Conservation (phyloP, 2,329 filamentous ascomycete genomes). For the Rutstroemia sydowiana region DNA sequence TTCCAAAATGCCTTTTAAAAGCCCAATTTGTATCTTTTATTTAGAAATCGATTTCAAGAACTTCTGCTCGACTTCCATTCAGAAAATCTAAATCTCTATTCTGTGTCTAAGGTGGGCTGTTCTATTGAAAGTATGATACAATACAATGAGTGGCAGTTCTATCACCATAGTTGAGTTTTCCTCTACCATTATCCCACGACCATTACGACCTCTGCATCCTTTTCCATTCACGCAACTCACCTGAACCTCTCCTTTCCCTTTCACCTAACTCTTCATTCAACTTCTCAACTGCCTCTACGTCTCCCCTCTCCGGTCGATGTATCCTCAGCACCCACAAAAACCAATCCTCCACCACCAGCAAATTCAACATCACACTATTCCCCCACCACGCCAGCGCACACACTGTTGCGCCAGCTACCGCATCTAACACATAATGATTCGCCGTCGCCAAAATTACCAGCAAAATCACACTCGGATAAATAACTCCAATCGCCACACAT, state of each 20-base stretch:
- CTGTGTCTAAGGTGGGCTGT: too few relatives aligned
- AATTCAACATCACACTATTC: constrained; percentile 46
- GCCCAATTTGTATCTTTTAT: too few relatives aligned
- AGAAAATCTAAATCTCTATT: too few relatives aligned
- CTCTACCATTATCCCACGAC: neutral
- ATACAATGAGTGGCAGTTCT: too few relatives aligned
- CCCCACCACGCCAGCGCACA: constrained; percentile 51
- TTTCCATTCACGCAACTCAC: neutral
- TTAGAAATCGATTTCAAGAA: too few relatives aligned
- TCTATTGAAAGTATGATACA: too few relatives aligned
- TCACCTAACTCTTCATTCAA: neutral
- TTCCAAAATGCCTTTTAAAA: too few relatives aligned
- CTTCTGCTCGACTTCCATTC: too few relatives aligned
- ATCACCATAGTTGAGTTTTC: too few relatives aligned
- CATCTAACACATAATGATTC: constrained; percentile 60
- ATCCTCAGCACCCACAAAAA: constrained; percentile 54
- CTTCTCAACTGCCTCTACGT: constrained; percentile 7
- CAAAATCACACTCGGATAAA: constrained; percentile 58
- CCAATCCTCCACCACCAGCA: constrained; percentile 58
- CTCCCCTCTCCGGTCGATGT: constrained; percentile 46
- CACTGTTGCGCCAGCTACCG: constrained; percentile 54
- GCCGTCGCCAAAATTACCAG: constrained; percentile 53
- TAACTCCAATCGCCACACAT: constrained; percentile 46
- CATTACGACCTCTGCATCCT: neutral
- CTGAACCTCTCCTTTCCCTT: neutral